phyloP scores from a whole-genome alignment of 2,329 filamentous ascomycete species.

The Zasmidium citrigriseum region DNA sequence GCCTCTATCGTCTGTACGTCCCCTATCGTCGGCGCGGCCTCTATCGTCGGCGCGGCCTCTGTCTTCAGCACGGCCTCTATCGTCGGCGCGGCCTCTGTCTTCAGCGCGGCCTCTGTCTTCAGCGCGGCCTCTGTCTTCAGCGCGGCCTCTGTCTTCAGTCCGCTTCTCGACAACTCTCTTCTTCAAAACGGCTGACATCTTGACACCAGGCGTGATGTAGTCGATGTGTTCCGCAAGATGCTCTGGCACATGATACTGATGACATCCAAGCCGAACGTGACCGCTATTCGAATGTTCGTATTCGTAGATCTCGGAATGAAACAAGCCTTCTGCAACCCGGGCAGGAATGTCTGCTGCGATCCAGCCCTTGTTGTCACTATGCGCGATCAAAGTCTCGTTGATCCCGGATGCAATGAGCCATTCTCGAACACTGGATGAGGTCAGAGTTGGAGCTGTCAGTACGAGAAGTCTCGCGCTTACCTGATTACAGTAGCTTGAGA shows the following conservation, averaged over 20 bases:
- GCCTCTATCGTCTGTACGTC: too few relatives aligned
- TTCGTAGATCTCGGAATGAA: conserved; percentile 42
- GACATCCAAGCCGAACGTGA: conserved; percentile 40
- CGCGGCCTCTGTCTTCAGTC: not conserved
- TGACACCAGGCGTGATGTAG: conserved; percentile 58
- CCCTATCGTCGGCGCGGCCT: too few relatives aligned
- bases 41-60: too few relatives aligned
- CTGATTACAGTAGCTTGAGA: conserved; percentile 32
- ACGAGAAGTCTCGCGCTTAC: not conserved
- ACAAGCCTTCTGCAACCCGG: conserved; percentile 39
- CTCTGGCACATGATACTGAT: conserved; percentile 40
- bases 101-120: not conserved
- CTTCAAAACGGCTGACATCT: conserved; percentile 37
- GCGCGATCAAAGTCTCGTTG: conserved; percentile 46
- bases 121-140: not conserved
- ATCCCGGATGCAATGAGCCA: conserved; percentile 61
- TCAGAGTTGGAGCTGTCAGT: conserved; percentile 4
- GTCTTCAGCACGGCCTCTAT: not conserved
- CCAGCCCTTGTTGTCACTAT: conserved; percentile 51
- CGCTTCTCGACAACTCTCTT: conserved; percentile 15
- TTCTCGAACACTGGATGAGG: conserved; percentile 49
- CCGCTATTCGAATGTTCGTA: conserved; percentile 8
- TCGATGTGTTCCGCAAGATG: conserved; percentile 53
- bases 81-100: not conserved
- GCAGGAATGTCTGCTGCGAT: conserved; percentile 42